Conservation (phyloP, 345 rosid genomes). For the Citrus unshiu region DNA sequence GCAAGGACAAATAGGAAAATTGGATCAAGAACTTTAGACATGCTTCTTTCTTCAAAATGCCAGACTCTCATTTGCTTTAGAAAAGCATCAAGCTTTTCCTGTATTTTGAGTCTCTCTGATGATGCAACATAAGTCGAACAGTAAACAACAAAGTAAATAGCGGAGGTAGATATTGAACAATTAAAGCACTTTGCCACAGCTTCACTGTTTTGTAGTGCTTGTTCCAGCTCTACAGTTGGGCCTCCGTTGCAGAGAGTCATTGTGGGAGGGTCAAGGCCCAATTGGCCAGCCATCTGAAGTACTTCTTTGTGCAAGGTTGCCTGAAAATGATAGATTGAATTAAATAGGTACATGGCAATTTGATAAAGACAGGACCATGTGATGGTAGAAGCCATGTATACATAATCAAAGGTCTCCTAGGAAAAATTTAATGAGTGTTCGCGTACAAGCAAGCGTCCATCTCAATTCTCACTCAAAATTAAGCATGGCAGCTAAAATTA, state of each 20-base stretch:
- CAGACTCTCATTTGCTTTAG: slow-evolving; percentile 42
- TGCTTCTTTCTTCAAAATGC: slow-evolving; percentile 21
- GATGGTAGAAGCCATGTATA: neutral
- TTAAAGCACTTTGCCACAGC: slow-evolving; percentile 77
- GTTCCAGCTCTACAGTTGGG: slow-evolving; percentile 64
- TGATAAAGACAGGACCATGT: neutral
- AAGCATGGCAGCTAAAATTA: neutral
- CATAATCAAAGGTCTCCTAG: neutral
- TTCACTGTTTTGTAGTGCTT: slow-evolving; percentile 83
- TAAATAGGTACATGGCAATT: neutral
- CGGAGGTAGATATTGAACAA: slow-evolving; percentile 70
- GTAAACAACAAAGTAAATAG: slow-evolving; percentile 62
- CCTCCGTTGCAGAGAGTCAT: slow-evolving; percentile 68
- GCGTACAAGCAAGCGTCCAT: neutral
- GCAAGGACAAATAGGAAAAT: slow-evolving; percentile 64
- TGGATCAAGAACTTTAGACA: slow-evolving; percentile 41
- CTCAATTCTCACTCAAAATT: neutral
- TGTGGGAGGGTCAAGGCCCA: slow-evolving; percentile 91
- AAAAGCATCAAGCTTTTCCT: slow-evolving; percentile 54
- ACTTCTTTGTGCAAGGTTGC: slow-evolving; percentile 85
- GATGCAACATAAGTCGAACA: slow-evolving; percentile 52
- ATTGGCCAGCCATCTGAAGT: slow-evolving; percentile 94
- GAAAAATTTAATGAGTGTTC: neutral
- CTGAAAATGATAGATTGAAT: slow-evolving; percentile 30
- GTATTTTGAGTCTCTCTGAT: slow-evolving; percentile 55